These are phyloP conservation scores for Hypoxylon sp. DNA, from an alignment of 2,329 filamentous ascomycete species.

Conservation along the genomic window DNA sequence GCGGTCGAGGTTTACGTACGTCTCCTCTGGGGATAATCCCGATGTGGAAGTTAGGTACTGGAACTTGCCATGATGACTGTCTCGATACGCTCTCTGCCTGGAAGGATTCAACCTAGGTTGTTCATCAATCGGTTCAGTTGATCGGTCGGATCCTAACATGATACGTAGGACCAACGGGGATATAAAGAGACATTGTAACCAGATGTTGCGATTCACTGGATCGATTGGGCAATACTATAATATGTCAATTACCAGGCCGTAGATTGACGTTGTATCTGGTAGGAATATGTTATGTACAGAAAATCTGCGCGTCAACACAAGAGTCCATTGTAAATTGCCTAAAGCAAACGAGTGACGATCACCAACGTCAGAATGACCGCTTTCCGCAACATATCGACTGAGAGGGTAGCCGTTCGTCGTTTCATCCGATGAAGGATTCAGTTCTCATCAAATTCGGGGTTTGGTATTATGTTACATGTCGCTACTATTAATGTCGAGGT, in stretches of 20 bases:
- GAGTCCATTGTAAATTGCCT: conserved; percentile 38
- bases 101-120: background rate
- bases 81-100: background rate
- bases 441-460: background rate
- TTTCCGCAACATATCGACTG: background rate
- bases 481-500: background rate
- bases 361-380: conserved; percentile 32
- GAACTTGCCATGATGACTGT: background rate
- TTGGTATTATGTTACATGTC: background rate
- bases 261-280: background rate
- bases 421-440: conserved; percentile 25
- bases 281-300: background rate
- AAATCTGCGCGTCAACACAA: background rate
- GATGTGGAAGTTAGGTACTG: background rate
- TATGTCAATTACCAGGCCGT: conserved; percentile 14
- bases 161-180: conserved; percentile 8
- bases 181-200: conserved; percentile 3
- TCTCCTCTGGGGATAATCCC: background rate
- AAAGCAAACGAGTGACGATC: conserved; percentile 31
- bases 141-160: background rate
- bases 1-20: no score
- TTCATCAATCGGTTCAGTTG: background rate
- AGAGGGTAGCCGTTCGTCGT: conserved; percentile 4
- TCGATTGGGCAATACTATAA: conserved; percentile 10
- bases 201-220: conserved; percentile 3